Percentiles rank a stretch among this genome's conserved stretches.
phyloP scores from a whole-genome alignment of 305 asterid species.

The Solanum hybrid region DNA sequence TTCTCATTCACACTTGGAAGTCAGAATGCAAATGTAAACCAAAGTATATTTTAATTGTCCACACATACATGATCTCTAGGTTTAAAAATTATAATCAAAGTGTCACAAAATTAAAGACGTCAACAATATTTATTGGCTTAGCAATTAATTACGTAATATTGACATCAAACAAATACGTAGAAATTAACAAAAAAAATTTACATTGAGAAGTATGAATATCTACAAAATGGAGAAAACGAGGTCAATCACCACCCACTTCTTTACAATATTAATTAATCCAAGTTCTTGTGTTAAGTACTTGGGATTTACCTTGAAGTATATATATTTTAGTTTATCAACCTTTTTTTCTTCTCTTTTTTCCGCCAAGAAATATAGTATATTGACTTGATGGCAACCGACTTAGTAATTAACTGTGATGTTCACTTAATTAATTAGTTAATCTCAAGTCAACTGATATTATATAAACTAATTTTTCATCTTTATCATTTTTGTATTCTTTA shows the following conservation, averaged over 20 bases:
- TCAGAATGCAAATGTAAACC: background rate
- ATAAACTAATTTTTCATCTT: background rate
- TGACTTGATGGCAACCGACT: background rate
- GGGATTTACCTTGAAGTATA: background rate
- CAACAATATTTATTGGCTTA: background rate
- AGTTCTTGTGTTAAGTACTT: background rate
- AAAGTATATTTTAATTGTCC: background rate
- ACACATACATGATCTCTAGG: background rate
- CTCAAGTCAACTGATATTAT: background rate
- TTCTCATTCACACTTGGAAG: background rate
- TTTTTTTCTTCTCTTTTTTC: background rate
- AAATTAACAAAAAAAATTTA: background rate
- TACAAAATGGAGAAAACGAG: background rate
- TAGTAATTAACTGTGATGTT: background rate
- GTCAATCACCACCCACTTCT: background rate
- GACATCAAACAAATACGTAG: background rate
- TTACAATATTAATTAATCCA: background rate
- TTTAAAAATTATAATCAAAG: background rate
- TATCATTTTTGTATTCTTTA: background rate
- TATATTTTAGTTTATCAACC: slow-evolving; percentile 1
- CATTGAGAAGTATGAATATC: background rate
- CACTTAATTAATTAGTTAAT: background rate
- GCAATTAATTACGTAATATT: background rate
- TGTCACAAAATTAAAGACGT: background rate
- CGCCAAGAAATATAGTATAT: slow-evolving; percentile 2